Percentiles rank a stretch among this genome's conserved stretches.
phyloP scores from a whole-genome alignment of 768 basidiomycete genomes.

The Suillus tomentosus region DNA sequence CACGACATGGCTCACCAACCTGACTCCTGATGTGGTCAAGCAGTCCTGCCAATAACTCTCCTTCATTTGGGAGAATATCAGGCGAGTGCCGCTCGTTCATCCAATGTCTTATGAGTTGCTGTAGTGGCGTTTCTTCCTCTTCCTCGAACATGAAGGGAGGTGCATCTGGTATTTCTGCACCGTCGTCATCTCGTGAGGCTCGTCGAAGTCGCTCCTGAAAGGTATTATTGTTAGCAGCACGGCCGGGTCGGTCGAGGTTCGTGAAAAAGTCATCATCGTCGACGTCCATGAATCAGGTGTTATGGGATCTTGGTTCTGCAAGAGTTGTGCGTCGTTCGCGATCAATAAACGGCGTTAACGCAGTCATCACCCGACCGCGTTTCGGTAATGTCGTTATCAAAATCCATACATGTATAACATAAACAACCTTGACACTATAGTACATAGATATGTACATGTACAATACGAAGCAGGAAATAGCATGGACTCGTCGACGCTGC shows the following conservation, averaged over 20 bases:
- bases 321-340: neutral
- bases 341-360: neutral
- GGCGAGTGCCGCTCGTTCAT: slow-evolving; percentile 84
- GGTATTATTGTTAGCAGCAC: slow-evolving; percentile 12
- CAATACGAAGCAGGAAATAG: neutral
- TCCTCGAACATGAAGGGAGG: slow-evolving; percentile 35
- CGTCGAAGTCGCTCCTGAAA: slow-evolving; percentile 42
- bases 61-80: slow-evolving; percentile 75
- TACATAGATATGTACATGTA: neutral
- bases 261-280: slow-evolving; percentile 33
- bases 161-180: slow-evolving; percentile 31
- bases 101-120: slow-evolving; percentile 79
- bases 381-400: neutral
- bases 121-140: slow-evolving; percentile 58
- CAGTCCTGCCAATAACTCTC: slow-evolving; percentile 61
- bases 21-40: slow-evolving; percentile 81
- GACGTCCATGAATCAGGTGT: slow-evolving; percentile 20
- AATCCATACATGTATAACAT: neutral
- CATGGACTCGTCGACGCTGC: neutral
- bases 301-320: slow-evolving; percentile 1
- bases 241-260: slow-evolving; percentile 22
- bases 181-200: slow-evolving; percentile 35
- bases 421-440: neutral
- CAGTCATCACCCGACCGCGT: slow-evolving; percentile 13
- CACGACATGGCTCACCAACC: slow-evolving; percentile 47